Evolutionary conservation across 2,329 filamentous ascomycete species (phyloP), one percentile per base, ranked within the genome.

Genomic region (Colletotrichum caudatum): DNA sequence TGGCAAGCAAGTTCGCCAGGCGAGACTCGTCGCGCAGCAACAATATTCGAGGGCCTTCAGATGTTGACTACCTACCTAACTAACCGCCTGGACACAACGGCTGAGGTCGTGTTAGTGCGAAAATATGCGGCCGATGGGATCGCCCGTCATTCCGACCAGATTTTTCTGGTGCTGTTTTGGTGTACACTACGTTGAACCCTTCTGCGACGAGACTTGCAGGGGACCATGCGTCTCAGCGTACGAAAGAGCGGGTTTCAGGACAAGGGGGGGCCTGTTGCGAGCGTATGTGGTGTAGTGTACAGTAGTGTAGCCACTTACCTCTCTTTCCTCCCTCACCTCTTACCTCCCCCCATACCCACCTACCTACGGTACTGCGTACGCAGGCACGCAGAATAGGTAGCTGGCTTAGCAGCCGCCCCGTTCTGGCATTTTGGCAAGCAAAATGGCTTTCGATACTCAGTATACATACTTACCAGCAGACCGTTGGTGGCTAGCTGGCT

Each of bases 231-330:
- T 73, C 72, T 73, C 72, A 73, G 72, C 69, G 57, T 69, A 46
- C 53, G 69, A 61, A 69, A 72, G 72, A 73, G 64, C 72, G 72
- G 72, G 72, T 73, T 73, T 73, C 72, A 73, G 69, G 57, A 61
- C 72, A 72, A 50, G 72, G 70, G 39, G 58, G 61, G 60, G 50
- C 56, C 66, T 51, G 54, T 16, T 56, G 69, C 62, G 46, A 18
- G 50, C 62, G 23, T 44, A n/a, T 51, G 26, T 56, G 64, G 63
- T 29, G 29, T 29, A 29, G 63, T 35, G 53, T 59, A 66, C 53
- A 4, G 29, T 29, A 29, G 63, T 35, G 53, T 59, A 66, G 54
- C 58, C 64, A 46, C 37, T 46, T 3, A 20, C 41, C 7, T 5
- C 16, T 44, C 6, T 20, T 44, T 9, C 7, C 41, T 44, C 41